These are phyloP conservation scores for Gyromitra esculenta DNA, from an alignment of 2,329 filamentous ascomycete genomes.

Conservation along the genomic window DNA sequence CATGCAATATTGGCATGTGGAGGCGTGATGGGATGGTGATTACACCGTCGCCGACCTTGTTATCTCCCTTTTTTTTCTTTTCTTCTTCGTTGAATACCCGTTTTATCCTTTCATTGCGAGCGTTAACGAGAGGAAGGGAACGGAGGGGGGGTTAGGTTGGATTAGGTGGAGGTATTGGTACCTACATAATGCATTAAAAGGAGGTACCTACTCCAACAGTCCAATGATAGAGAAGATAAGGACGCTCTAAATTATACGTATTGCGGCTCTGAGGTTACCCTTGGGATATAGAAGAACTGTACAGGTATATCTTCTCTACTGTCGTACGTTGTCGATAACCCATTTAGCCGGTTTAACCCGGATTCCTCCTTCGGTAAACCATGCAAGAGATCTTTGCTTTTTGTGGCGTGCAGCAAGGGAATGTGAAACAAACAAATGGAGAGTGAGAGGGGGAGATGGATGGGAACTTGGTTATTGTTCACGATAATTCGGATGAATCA, in stretches of 20 bases:
- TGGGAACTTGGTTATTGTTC: neutral
- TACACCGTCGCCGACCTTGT: neutral
- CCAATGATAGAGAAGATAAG: neutral
- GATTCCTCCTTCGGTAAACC: constrained; percentile 12
- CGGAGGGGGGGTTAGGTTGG: neutral
- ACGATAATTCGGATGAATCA: constrained; percentile 25
- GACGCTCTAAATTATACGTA: neutral
- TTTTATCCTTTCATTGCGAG: constrained; percentile 20
- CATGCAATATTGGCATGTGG: neutral
- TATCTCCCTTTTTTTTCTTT: neutral
- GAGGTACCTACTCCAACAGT: neutral
- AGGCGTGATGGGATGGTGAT: neutral
- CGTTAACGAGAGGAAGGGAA: neutral
- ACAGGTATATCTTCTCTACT: neutral
- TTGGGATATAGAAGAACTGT: neutral
- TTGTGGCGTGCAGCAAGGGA: neutral
- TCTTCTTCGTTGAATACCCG: constrained; percentile 1
- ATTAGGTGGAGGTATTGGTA: neutral
- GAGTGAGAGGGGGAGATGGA: neutral
- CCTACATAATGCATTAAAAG: constrained; percentile 13
- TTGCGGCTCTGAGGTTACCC: constrained; percentile 6
- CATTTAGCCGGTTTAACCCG: constrained; percentile 22
- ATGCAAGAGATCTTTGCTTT: constrained; percentile 3
- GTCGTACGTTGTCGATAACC: constrained; percentile 6
- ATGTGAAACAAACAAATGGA: constrained; percentile 3